These are phyloP conservation scores for Leccinum longicurvipes DNA, from an alignment of 768 basidiomycete genomes.

Conservation along the genomic window DNA sequence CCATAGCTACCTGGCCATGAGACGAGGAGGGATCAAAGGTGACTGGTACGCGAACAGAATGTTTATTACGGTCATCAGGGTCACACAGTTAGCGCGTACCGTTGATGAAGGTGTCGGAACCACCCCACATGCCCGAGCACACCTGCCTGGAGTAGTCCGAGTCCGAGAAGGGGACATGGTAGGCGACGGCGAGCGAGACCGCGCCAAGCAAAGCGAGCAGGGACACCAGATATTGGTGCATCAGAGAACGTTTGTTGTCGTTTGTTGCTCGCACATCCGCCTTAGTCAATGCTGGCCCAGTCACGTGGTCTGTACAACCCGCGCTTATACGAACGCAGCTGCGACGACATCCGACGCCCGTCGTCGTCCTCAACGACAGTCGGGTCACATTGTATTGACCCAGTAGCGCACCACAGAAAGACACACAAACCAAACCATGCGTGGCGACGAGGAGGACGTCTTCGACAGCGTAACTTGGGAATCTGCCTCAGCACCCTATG, in stretches of 20 bases:
- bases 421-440: conserved; percentile 44
- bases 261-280: conserved; percentile 19
- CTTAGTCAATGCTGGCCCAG: conserved; percentile 1
- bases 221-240: conserved; percentile 23
- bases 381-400: neutral
- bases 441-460: conserved; percentile 84
- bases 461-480: conserved; percentile 94
- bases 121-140: conserved; percentile 95
- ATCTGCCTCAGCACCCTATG: conserved; percentile 60
- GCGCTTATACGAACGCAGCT: neutral
- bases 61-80: conserved; percentile 17
- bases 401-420: neutral
- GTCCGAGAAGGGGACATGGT: conserved; percentile 64
- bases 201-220: conserved; percentile 29
- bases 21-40: conserved; percentile 69
- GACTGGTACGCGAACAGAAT: conserved; percentile 40
- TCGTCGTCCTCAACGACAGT: neutral
- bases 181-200: conserved; percentile 42
- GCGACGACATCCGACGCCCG: neutral
- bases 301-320: conserved; percentile 26
- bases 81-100: conserved; percentile 42
- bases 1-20: conserved; percentile 86
- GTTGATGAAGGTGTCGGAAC: conserved; percentile 75
- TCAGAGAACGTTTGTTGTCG: conserved; percentile 28
- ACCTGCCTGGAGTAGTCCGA: conserved; percentile 84